Conservation (phyloP, 208 protist species). For the Crithidia bombi region DNA sequence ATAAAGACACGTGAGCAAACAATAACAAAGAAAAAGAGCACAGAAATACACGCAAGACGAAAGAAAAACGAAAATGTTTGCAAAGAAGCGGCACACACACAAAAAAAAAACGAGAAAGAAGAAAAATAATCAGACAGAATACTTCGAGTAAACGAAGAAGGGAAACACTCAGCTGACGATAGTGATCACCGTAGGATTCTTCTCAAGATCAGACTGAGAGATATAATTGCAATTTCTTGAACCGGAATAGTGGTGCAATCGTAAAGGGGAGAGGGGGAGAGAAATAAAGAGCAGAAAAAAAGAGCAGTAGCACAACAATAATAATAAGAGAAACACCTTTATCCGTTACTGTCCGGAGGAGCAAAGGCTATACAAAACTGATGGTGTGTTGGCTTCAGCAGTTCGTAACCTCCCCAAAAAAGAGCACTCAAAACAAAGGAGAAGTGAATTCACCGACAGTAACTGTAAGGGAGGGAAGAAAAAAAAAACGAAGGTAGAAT, state of each 20-base stretch:
- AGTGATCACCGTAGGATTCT: neutral
- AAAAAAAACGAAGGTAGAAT: too few species aligned
- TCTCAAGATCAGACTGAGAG: neutral
- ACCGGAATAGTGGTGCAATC: constrained; percentile 1
- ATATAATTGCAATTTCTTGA: neutral
- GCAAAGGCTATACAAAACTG: too few species aligned
- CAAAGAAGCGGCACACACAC: neutral
- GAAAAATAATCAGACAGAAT: neutral
- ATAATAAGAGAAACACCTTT: neutral
- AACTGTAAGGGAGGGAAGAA: neutral
- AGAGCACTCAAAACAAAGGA: too few species aligned
- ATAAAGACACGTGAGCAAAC: neutral
- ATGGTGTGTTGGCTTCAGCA: too few species aligned
- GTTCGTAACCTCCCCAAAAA: too few species aligned
- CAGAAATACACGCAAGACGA: neutral
- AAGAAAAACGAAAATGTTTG: neutral
- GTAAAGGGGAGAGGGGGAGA: neutral
- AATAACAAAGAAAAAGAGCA: neutral
- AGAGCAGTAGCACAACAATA: constrained; percentile 5
- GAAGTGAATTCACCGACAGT: too few species aligned
- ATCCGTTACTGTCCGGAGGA: too few species aligned
- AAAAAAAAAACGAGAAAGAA: neutral
- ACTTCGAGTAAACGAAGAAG: neutral
- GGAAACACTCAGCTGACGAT: neutral
- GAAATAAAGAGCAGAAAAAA: constrained; percentile 1